Percentiles rank a stretch among this genome's conserved stretches.
Conservation (phyloP, 2,329 filamentous ascomycete genomes). For the Pezicula radicicola region DNA sequence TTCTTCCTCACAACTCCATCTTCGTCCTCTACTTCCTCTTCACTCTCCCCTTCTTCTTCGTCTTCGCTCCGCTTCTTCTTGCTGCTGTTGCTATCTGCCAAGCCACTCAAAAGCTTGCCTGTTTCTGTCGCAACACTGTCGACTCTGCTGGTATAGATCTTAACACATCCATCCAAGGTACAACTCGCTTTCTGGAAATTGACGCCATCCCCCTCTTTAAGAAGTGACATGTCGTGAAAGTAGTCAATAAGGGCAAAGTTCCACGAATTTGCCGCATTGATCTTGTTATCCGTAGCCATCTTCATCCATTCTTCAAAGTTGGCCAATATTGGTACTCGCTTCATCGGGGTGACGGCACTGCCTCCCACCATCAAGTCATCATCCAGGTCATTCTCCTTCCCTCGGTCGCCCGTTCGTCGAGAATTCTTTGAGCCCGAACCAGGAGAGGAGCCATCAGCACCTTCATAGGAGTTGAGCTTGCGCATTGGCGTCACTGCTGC, state of each 20-base stretch:
- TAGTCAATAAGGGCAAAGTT: constrained; percentile 99
- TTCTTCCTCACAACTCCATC: constrained; percentile 53
- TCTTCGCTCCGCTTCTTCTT: constrained; percentile 70
- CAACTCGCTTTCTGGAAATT: constrained; percentile 99
- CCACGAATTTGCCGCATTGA: constrained; percentile 98
- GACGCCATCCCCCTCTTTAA: constrained; percentile 94
- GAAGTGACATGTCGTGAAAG: constrained; percentile 96
- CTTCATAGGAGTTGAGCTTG: constrained; percentile 57
- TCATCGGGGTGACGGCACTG: constrained; percentile 86
- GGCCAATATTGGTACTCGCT: constrained; percentile 89
- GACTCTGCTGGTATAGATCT: constrained; percentile 97
- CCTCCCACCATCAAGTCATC: constrained; percentile 66
- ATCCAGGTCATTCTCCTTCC: constrained; percentile 42
- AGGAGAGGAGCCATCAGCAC: constrained; percentile 54
- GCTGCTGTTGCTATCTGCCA: constrained; percentile 78
- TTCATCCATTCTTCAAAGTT: constrained; percentile 99
- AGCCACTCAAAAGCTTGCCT: constrained; percentile 86
- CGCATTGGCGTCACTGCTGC: constrained; percentile 72
- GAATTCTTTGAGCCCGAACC: constrained; percentile 56
- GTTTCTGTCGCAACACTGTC: constrained; percentile 98
- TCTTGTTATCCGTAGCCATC: constrained; percentile 99
- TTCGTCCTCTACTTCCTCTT: constrained; percentile 59
- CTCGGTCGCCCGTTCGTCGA: constrained; percentile 29
- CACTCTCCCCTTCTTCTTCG: constrained; percentile 64
- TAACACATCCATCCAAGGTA: constrained; percentile 95